Conservation (phyloP, 108 stramenopile genomes). For the Schizochytrium sp. region DNA sequence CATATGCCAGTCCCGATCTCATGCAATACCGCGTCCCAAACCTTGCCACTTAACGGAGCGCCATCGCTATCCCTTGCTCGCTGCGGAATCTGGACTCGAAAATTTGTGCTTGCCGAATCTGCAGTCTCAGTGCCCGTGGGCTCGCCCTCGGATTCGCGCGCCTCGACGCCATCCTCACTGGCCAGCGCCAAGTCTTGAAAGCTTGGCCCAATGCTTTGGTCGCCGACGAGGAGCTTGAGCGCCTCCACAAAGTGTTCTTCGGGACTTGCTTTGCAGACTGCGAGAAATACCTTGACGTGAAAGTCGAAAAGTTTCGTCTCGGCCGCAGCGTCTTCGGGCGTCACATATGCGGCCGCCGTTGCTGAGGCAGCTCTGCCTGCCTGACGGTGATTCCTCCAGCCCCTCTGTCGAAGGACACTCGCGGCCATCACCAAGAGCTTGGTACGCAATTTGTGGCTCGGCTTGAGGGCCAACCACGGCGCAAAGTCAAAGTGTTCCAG, state of each 20-base stretch:
- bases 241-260: background rate
- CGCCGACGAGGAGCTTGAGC: background rate
- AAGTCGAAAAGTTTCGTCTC: background rate
- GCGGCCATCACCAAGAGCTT: background rate
- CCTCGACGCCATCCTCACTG: background rate
- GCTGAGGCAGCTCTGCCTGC: background rate
- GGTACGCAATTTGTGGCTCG: background rate
- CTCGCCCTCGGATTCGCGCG: too few species aligned
- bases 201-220: background rate
- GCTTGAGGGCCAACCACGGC: background rate
- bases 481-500: background rate
- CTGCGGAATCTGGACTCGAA: background rate
- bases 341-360: background rate
- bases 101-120: too few species aligned
- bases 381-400: background rate
- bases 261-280: background rate
- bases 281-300: background rate
- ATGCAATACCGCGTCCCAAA: background rate
- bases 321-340: background rate
- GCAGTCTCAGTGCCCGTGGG: too few species aligned
- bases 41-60: background rate
- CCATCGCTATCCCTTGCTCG: background rate
- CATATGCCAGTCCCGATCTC: background rate
- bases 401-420: background rate
- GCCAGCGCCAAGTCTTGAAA: background rate